Evolutionary conservation across 257 asterid genomes (phyloP), one percentile per base, ranked within the genome.

Genomic region (Capsicum rhomboideum): DNA sequence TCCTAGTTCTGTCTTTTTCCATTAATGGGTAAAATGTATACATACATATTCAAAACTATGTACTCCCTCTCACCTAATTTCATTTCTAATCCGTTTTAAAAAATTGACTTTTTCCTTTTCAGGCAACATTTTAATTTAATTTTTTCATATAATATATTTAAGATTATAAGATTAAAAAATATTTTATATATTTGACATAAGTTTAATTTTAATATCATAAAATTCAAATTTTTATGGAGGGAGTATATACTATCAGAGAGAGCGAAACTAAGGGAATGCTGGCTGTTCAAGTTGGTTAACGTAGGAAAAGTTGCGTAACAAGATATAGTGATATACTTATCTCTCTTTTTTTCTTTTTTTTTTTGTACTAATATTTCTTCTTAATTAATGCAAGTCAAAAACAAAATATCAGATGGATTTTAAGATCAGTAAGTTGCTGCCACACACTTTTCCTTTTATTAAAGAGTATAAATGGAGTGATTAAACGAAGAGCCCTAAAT

Each of bases 271-370:
- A 52, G 54, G 71, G 50, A 14, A 67, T 79, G 83, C 81, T 85
- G 21, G 68, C 37, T 63, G 84, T 87, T 87, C 85, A 83, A 87
- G 80, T 87, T 87, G 85, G 83, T 74, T 85, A 87, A 72, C 87
- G 86, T 87, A 20, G 2, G 7, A 17, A 16, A 16, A 53, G 58
- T 53, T 53, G 58, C 87, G 84, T 79, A 87, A 85, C 55, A 85
- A 85, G 79, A 82, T 86, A 87, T 61, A 80, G n/a, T n/a, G n/a
- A n/a, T n/a, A n/a, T n/a, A n/a, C n/a, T n/a, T n/a, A n/a, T n/a
- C n/a, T n/a, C n/a, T 49, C 82, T 85, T 53, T 79, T 50, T 80
- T 31, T 6, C 17, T 28, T 53, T 8, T 40, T 18, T 11, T 17
- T 68, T 37, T 37, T 34, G 78, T 37, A 69, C 78, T 53, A 34